Evolutionary conservation across 495 filamentous ascomycete genomes (phyloP), one percentile per base, ranked within the genome.

Genomic region (Aspergillus hancockii): DNA sequence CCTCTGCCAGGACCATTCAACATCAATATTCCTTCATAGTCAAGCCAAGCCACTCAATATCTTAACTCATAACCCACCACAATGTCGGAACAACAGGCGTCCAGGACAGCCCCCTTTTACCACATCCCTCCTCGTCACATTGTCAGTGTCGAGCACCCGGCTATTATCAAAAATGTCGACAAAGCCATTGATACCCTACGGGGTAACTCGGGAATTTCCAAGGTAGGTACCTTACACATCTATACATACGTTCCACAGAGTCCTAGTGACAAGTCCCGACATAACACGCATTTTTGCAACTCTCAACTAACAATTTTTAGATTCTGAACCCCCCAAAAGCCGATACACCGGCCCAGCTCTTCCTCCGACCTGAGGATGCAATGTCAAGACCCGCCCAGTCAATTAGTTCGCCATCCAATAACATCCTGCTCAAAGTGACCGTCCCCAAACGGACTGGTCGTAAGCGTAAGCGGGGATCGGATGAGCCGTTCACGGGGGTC

Each of bases 121-220:
- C 43, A 73, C 0, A 77, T 96, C 28, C 91, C 90, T 3, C 59
- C 77, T 32, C 79, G 83, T 43, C 78, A 79, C 19, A 77, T 97
- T 46, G 82, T 92, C 32, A 87, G 86, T 57, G 81, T 98, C 22
- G 94, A 98, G 67, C 92, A 98, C 71, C 94, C 95, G 7, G 88
- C 87, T 59, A 85, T 95, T 52, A 76, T 98, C 65, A 84, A 83
- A 64, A 88, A 97, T 73, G 65, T 96, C 53, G 88, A 95, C 62
- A 90, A 87, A 58, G 94, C 84, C 18, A 80, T 98, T 58, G 81
- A 85, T 19, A 93, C 92, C 0, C 82, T 98, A 21, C 90, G 92
- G 1, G 84, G 85, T 7, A 78, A 83, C 36, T 70, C 77, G 19
- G 82, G 86, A 25, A 82, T 96, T 32, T 71, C 81, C 57, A 83